These are phyloP conservation scores for Fusarium bactridioides DNA, from an alignment of 2,329 filamentous ascomycete genomes.

Conservation along the genomic window DNA sequence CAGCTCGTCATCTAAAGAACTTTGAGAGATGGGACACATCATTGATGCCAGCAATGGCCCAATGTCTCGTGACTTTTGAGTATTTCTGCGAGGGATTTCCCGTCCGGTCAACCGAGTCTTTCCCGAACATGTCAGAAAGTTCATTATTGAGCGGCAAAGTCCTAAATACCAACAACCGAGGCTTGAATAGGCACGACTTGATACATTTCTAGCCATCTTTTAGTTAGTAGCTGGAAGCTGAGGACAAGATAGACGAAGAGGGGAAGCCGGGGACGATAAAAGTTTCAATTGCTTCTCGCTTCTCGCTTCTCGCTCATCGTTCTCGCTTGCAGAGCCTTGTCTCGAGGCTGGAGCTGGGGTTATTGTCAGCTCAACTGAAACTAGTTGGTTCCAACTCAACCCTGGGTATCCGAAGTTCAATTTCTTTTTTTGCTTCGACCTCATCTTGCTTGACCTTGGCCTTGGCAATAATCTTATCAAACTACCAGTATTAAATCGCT, in stretches of 20 bases:
- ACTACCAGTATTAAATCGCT: background rate
- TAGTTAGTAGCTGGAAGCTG: background rate
- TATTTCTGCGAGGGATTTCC: constrained; percentile 24
- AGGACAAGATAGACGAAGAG: background rate
- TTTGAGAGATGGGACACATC: constrained; percentile 30
- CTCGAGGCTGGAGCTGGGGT: background rate
- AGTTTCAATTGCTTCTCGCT: background rate
- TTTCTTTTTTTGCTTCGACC: background rate
- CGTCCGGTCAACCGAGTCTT: constrained; percentile 41
- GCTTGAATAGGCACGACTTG: background rate
- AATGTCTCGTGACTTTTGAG: constrained; percentile 38
- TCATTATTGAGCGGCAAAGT: background rate
- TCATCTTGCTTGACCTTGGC: background rate
- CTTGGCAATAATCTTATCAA: background rate
- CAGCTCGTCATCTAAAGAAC: constrained; percentile 11
- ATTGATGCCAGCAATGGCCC: constrained; percentile 13
- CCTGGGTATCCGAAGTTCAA: background rate
- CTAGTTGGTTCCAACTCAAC: background rate
- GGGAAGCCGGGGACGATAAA: background rate
- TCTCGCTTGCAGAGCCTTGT: background rate
- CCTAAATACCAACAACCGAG: background rate
- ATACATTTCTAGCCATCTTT: background rate
- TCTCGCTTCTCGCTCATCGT: background rate
- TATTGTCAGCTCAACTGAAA: constrained; percentile 20
- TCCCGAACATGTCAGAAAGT: constrained; percentile 21